A percentile compares a stretch with the other conserved stretches of the same genome.
Evolutionary conservation across 495 filamentous ascomycete genomes (phyloP).

Genomic region (Penicillium atrosanguineum): DNA sequence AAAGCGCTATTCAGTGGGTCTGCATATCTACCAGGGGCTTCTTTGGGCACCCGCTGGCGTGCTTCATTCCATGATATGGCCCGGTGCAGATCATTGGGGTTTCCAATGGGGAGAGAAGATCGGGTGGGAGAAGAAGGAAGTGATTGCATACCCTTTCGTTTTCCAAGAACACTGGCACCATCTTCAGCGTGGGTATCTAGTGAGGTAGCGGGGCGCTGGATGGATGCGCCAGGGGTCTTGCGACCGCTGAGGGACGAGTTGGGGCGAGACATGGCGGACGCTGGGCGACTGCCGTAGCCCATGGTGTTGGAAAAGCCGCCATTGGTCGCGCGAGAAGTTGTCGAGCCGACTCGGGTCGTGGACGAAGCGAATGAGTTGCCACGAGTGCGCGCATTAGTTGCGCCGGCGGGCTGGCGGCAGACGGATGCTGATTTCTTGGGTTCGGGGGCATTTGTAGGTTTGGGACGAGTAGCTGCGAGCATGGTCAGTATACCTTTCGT

Average conservation of each 20-base stretch:
- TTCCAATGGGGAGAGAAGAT: constrained; percentile 23
- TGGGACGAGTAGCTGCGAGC: constrained; percentile 51
- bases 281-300: constrained; percentile 51
- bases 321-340: constrained; percentile 48
- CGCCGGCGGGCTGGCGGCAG: constrained; percentile 28
- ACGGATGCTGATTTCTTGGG: constrained; percentile 35
- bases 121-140: constrained; percentile 29
- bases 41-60: background rate
- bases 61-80: background rate
- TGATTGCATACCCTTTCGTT: constrained; percentile 68
- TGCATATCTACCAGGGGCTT: background rate
- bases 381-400: constrained; percentile 38
- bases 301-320: constrained; percentile 55
- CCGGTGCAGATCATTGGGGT: background rate
- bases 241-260: constrained; percentile 46
- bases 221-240: constrained; percentile 42
- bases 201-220: constrained; percentile 57
- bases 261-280: constrained; percentile 42
- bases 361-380: constrained; percentile 45
- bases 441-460: constrained; percentile 48
- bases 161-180: constrained; percentile 44
- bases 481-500: constrained; percentile 1
- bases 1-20: background rate
- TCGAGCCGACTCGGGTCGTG: constrained; percentile 42
- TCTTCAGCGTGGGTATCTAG: constrained; percentile 55